Conservation (phyloP, 345 rosid genomes). For the Hibiscus syriacus region DNA sequence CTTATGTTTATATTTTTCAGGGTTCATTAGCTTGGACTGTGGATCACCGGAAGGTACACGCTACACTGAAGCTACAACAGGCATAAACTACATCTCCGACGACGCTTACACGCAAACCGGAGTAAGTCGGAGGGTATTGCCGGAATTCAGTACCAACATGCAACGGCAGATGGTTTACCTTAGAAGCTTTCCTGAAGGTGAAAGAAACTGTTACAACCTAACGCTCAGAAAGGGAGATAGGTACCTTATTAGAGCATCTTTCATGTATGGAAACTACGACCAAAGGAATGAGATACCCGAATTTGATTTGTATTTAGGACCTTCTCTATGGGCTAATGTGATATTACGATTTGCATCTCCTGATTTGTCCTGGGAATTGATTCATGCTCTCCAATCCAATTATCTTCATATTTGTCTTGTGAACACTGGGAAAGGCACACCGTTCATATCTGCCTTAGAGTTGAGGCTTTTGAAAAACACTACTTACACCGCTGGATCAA, state of each 20-base stretch:
- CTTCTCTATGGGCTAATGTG: constrained; percentile 29
- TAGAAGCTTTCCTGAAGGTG: constrained; percentile 33
- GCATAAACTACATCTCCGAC: constrained; percentile 27
- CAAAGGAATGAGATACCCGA: constrained; percentile 13
- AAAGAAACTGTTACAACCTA: constrained; percentile 26
- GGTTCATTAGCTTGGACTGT: constrained; percentile 43
- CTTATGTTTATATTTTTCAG: constrained; percentile 14
- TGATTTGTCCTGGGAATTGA: constrained; percentile 14
- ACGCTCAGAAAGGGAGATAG: constrained; percentile 17
- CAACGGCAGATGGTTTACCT: constrained; percentile 17
- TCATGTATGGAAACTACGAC: constrained; percentile 54
- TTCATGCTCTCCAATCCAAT: constrained; percentile 22
- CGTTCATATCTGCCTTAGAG: constrained; percentile 49
- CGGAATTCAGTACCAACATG: constrained; percentile 8
- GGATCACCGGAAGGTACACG: constrained; percentile 20
- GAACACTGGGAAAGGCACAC: constrained; percentile 37
- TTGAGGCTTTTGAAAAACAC: constrained; percentile 25
- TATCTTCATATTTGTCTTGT: constrained; percentile 33
- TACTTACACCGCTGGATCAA: constrained; percentile 15
- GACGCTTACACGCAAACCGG: constrained; percentile 25
- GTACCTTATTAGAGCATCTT: constrained; percentile 43
- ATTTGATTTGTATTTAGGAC: constrained; percentile 50
- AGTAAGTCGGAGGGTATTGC: not conserved
- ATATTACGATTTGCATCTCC: constrained; percentile 8
- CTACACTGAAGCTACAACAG: constrained; percentile 24